Percentiles rank a stretch among this genome's conserved stretches.
Conservation (phyloP, 2,329 filamentous ascomycete species). For the Fusarium tjaetaba region DNA sequence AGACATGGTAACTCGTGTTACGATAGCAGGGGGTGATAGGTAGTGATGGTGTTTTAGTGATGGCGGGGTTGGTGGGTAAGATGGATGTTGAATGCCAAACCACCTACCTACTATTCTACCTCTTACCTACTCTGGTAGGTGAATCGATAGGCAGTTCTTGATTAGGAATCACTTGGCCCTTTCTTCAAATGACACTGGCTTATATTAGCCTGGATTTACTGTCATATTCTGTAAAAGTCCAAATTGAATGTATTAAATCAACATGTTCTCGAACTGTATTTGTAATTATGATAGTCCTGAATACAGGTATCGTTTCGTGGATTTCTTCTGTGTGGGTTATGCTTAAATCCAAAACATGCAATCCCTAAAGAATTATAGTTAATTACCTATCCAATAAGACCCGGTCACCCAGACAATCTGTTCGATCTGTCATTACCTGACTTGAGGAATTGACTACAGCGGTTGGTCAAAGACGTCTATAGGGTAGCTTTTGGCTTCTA, state of each 20-base stretch:
- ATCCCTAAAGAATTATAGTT: neutral
- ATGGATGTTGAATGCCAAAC: neutral
- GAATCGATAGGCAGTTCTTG: neutral
- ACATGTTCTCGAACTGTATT: too few species aligned
- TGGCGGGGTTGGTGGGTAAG: constrained; percentile 27
- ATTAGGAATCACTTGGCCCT: neutral
- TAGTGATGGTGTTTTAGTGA: constrained; percentile 13
- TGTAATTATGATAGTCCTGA: too few species aligned
- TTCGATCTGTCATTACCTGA: neutral
- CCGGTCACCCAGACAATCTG: neutral
- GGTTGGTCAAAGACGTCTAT: neutral
- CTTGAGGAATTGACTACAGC: neutral
- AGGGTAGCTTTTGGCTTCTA: constrained; percentile 12
- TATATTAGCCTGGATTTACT: neutral
- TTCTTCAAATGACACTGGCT: neutral
- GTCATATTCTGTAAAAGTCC: neutral
- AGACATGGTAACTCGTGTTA: constrained; percentile 11
- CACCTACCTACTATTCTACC: neutral
- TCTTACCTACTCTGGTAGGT: neutral
- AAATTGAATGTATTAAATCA: neutral
- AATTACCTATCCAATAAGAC: neutral
- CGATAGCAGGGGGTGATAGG: neutral
- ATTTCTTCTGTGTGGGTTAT: too few species aligned
- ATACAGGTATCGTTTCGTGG: too few species aligned
- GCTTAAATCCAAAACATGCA: neutral